Evolutionary conservation across 371 early-diverging fungal species (phyloP), one percentile per base, ranked within the genome.

Genomic region (Apophysomyces trapeziformis): DNA sequence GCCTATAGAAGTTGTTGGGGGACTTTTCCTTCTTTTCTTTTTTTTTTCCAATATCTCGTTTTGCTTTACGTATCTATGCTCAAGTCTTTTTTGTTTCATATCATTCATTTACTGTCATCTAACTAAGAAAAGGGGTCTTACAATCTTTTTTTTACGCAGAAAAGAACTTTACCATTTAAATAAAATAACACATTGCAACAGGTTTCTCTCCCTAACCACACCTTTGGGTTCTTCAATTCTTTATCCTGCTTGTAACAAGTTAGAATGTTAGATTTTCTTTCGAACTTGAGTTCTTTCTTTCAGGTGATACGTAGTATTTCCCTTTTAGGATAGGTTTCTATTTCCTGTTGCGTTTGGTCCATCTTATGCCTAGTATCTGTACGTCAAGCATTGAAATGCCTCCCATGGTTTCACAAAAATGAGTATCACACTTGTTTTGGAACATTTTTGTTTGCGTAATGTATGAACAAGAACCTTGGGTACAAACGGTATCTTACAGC

Each of bases 321-420:
- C 1, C 2, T 26, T 26, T 26, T 26, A 26, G 3, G 3, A 26
- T 26, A 41, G 16, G 35, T 50, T 50, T 21, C 21, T 26, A 50
- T 32, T 6, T 50, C 54, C 16, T 50, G 21, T 18, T 26, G 16
- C 32, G 32, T 26, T 26, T 26, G 32, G 32, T 26, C 32, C 32
- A 26, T 26, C 32, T 26, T 26, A 26, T 26, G 32, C 2, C 32
- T 26, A 26, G 32, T 26, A 26, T 26, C 32, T 26, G 32, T 26
- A 26, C 32, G 32, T 26, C 32, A 26, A 26, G 32, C 32, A 26
- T 26, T 26, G 32, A 26, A 26, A 26, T 26, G 32, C 32, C 32
- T 41, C 41, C 54, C 16, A 47, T 50, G 54, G 54, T 50, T 50
- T 21, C 54, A 50, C 54, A n/a, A 50, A 50, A 50, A 41, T 41